These are phyloP conservation scores for Hypoxylon sp. DNA, from an alignment of 2,329 filamentous ascomycete genomes.

Conservation along the genomic window DNA sequence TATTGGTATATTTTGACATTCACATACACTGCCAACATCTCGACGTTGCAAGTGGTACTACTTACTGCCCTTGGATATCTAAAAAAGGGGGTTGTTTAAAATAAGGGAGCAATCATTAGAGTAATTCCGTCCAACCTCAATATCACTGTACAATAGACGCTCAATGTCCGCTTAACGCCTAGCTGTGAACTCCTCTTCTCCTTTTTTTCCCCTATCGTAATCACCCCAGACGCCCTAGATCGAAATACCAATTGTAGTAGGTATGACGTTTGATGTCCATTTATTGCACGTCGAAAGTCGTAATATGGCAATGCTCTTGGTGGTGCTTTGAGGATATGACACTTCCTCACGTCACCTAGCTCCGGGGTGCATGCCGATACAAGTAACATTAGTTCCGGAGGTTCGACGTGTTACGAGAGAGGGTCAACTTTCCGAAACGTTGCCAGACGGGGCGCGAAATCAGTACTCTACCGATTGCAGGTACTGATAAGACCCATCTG, in stretches of 20 bases:
- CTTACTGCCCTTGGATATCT: constrained; percentile 41
- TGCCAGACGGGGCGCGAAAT: neutral
- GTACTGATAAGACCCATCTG: constrained; percentile 40
- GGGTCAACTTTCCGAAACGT: too few relatives aligned
- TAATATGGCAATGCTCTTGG: neutral
- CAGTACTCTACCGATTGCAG: constrained; percentile 39
- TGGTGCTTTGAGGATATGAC: neutral
- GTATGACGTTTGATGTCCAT: neutral
- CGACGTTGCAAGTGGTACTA: constrained; percentile 13
- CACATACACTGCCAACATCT: constrained; percentile 21
- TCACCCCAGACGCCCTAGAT: constrained; percentile 7
- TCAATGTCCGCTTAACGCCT: constrained; percentile 31
- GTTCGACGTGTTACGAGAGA: too few relatives aligned
- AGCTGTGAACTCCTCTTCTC: constrained; percentile 6
- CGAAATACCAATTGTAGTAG: neutral
- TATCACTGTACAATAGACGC: constrained; percentile 31
- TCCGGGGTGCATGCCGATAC: neutral
- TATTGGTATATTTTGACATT: constrained; percentile 33
- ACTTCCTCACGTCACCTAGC: neutral
- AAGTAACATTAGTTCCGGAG: too few relatives aligned
- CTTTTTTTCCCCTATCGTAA: constrained; percentile 19
- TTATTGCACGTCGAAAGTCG: neutral
- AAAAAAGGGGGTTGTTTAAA: neutral
- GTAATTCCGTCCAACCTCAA: constrained; percentile 14
- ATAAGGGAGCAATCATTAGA: constrained; percentile 26